Conservation (phyloP, 192 early-diverging fungal genomes). For the Coemansia sp. region DNA sequence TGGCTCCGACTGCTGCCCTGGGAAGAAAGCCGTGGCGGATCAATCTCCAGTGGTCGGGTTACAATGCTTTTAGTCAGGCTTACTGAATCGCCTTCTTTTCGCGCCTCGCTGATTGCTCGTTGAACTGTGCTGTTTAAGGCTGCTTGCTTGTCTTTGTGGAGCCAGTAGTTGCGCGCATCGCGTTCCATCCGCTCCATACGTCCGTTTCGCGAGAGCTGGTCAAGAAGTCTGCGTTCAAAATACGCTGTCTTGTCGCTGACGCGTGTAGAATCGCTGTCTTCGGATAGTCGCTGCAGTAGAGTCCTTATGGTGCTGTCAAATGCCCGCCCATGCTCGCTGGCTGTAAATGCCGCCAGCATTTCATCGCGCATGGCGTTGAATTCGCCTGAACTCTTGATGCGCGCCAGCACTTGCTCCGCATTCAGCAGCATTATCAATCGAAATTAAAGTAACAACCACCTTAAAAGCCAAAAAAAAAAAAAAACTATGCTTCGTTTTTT, state of each 20-base stretch:
- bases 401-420: slow-evolving; percentile 29
- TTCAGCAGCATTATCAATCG: slow-evolving; percentile 8
- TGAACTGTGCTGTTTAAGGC: background rate
- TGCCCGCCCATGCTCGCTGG: slow-evolving; percentile 21
- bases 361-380: slow-evolving; percentile 32
- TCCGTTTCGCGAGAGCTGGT: slow-evolving; percentile 18
- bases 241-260: slow-evolving; percentile 4
- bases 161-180: slow-evolving; percentile 41
- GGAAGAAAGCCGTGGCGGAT: slow-evolving; percentile 26
- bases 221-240: slow-evolving; percentile 17
- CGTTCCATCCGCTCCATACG: slow-evolving; percentile 27
- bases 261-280: slow-evolving; percentile 8
- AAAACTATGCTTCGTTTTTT: too few species aligned
- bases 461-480: too few species aligned
- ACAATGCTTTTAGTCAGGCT: background rate
- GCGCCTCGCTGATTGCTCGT: slow-evolving; percentile 8
- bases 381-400: slow-evolving; percentile 27
- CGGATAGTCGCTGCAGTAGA: slow-evolving; percentile 11
- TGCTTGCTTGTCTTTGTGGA: slow-evolving; percentile 8
- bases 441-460: background rate
- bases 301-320: slow-evolving; percentile 12
- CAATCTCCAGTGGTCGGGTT: slow-evolving; percentile 21
- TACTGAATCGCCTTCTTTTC: background rate
- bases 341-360: slow-evolving; percentile 19
- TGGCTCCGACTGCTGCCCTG: slow-evolving; percentile 16